A percentile compares a stretch with the other conserved stretches of the same genome.
phyloP scores from a whole-genome alignment of 2,329 filamentous ascomycete genomes.

The Colletotrichum lentis region DNA sequence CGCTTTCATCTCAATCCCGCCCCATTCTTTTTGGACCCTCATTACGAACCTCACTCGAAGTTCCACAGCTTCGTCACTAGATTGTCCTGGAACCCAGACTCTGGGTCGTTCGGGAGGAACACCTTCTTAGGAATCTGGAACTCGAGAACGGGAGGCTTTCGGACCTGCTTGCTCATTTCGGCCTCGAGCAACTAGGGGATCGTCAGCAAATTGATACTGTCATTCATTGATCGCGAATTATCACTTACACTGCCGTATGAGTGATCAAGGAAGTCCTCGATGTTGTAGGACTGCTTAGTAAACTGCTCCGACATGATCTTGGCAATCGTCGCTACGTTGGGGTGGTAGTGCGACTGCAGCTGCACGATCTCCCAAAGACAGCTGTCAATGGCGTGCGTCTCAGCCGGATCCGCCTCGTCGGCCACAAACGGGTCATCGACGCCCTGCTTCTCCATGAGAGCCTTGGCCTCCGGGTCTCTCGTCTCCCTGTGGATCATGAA shows the following conservation, averaged over 20 bases:
- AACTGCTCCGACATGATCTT: constrained; percentile 97
- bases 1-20: background rate
- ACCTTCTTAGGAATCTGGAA: constrained; percentile 92
- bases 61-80: constrained; percentile 69
- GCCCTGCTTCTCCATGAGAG: constrained; percentile 67
- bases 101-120: constrained; percentile 64
- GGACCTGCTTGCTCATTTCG: constrained; percentile 83
- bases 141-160: constrained; percentile 87
- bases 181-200: constrained; percentile 75
- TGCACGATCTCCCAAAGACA: constrained; percentile 95
- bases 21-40: background rate
- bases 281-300: constrained; percentile 90
- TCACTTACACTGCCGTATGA: constrained; percentile 79
- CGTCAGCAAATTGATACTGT: constrained; percentile 63
- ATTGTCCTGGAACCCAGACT: constrained; percentile 59
- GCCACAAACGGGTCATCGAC: constrained; percentile 78
- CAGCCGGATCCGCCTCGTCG: constrained; percentile 80
- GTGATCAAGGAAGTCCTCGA: constrained; percentile 98
- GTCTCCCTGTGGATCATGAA: constrained; percentile 92
- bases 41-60: constrained; percentile 50
- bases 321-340: constrained; percentile 92
- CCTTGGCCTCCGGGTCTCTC: constrained; percentile 64
- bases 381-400: constrained; percentile 87
- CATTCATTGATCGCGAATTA: background rate
- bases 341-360: constrained; percentile 92